Percentiles rank a stretch among this genome's conserved stretches.
phyloP scores from a whole-genome alignment of 352 stramenopile genomes.

The Globisporangium paroecandrum region DNA sequence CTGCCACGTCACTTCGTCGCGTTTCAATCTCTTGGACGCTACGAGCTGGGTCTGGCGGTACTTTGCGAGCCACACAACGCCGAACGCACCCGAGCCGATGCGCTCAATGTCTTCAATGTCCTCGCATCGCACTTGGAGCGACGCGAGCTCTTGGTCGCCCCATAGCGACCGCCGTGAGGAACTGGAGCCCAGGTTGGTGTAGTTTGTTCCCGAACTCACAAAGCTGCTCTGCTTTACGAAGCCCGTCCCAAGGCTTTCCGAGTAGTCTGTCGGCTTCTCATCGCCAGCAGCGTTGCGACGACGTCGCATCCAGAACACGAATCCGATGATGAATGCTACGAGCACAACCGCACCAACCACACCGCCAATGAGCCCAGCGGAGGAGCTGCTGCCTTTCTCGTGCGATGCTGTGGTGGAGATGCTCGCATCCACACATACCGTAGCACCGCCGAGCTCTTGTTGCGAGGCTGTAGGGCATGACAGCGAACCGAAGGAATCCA shows the following conservation, averaged over 20 bases:
- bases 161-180: conserved; percentile 29
- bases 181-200: conserved; percentile 13
- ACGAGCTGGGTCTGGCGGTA: conserved; percentile 37
- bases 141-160: conserved; percentile 54
- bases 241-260: background rate
- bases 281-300: background rate
- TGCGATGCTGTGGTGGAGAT: background rate
- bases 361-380: conserved; percentile 1
- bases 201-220: background rate
- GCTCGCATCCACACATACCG: conserved; percentile 3
- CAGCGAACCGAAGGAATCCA: conserved; percentile 12
- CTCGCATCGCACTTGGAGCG: conserved; percentile 40
- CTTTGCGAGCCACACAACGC: conserved; percentile 42
- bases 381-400: background rate
- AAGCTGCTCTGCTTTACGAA: conserved; percentile 6
- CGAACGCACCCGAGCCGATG: conserved; percentile 47
- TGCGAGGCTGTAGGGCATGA: background rate
- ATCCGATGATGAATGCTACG: conserved; percentile 1
- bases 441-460: conserved; percentile 2
- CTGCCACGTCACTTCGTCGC: conserved; percentile 39
- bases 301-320: conserved; percentile 9
- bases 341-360: conserved; percentile 5
- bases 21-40: conserved; percentile 49
- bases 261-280: conserved; percentile 11
- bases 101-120: conserved; percentile 46